These are phyloP conservation scores for Odontarrhena argentea DNA, from an alignment of 345 rosid species.

Conservation along the genomic window DNA sequence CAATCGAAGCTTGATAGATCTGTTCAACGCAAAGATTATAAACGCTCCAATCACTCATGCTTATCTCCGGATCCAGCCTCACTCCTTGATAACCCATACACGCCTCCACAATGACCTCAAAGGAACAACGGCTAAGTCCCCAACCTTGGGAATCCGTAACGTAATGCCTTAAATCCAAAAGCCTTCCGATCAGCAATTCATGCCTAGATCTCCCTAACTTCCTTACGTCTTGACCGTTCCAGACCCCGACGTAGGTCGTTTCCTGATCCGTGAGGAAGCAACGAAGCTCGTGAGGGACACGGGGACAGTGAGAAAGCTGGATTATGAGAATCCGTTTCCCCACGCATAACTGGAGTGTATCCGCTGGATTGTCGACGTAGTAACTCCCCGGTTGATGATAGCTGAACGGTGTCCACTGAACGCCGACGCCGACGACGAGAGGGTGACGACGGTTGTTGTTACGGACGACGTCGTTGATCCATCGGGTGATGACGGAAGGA, in stretches of 20 bases:
- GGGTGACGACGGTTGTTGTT: neutral
- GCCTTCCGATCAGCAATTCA: constrained; percentile 26
- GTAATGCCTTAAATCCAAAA: constrained; percentile 38
- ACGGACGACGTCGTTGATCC: neutral
- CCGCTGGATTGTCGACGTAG: neutral
- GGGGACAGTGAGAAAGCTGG: constrained; percentile 28
- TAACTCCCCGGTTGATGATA: no score
- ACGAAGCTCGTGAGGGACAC: constrained; percentile 22
- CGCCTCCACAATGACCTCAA: constrained; percentile 41
- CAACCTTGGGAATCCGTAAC: constrained; percentile 12
- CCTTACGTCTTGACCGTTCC: constrained; percentile 30
- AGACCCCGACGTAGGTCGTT: constrained; percentile 30
- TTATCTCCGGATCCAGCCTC: constrained; percentile 22
- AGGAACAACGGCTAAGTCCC: constrained; percentile 19
- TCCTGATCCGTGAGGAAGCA: neutral
- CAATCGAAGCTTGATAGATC: constrained; percentile 38
- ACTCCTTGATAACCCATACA: constrained; percentile 42
- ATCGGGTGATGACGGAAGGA: neutral
- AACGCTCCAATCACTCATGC: constrained; percentile 44
- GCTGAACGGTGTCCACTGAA: neutral
- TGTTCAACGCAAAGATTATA: constrained; percentile 25
- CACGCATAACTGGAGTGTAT: constrained; percentile 40
- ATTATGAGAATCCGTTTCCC: constrained; percentile 40
- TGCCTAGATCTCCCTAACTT: constrained; percentile 19
- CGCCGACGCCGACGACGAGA: constrained; percentile 9